A percentile compares a stretch with the other conserved stretches of the same genome.
phyloP scores from a whole-genome alignment of 805 yeast species.

The Kuraishia hungarica region DNA sequence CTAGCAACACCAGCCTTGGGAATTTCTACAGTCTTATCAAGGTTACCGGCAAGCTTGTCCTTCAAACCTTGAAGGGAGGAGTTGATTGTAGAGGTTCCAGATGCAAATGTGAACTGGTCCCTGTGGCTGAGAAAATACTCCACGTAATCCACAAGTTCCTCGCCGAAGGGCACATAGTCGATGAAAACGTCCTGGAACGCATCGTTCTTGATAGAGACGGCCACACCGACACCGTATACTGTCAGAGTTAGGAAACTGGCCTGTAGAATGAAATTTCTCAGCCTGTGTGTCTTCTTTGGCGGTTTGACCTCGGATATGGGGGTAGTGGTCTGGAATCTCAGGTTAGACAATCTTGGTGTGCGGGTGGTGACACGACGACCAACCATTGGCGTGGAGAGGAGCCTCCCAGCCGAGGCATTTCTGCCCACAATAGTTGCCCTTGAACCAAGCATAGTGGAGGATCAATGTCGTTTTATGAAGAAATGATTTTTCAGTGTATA shows the following conservation, averaged over 20 bases:
- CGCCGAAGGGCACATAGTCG: constrained; percentile 59
- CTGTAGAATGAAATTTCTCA: constrained; percentile 17
- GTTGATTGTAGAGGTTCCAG: constrained; percentile 9
- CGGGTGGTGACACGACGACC: neutral
- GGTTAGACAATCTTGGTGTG: neutral
- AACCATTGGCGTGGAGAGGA: neutral
- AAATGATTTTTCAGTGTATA: neutral
- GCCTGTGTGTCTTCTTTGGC: constrained; percentile 13
- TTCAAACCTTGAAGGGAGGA: constrained; percentile 24
- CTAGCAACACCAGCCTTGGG: constrained; percentile 30
- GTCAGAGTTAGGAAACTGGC: constrained; percentile 16
- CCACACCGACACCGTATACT: constrained; percentile 53
- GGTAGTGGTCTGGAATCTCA: constrained; percentile 14
- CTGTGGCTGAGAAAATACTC: constrained; percentile 27
- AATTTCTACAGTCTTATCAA: constrained; percentile 29
- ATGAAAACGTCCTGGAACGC: constrained; percentile 53
- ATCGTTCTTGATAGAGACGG: constrained; percentile 45
- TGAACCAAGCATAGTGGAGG: neutral
- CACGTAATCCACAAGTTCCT: constrained; percentile 37
- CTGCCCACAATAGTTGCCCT: neutral
- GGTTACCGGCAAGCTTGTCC: constrained; percentile 27
- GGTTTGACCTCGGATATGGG: constrained; percentile 5
- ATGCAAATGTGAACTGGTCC: constrained; percentile 9
- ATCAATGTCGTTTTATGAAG: neutral
- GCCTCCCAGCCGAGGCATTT: neutral